Evolutionary conservation across 306 rosid species (phyloP).

Genomic region (Prunus mira): DNA sequence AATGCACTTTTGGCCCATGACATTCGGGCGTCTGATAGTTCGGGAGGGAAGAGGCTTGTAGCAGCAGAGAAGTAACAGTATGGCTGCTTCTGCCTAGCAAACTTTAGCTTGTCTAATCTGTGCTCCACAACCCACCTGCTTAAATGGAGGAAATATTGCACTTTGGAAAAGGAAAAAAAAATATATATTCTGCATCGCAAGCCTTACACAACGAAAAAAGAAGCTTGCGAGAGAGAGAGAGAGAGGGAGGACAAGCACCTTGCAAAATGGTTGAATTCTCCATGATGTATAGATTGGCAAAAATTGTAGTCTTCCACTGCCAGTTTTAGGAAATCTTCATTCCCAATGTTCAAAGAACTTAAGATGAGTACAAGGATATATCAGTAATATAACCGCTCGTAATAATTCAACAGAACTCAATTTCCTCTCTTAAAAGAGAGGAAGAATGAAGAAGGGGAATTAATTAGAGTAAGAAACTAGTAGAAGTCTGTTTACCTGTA

Average conservation of each 20-base stretch:
- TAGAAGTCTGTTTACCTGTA: conserved; percentile 40
- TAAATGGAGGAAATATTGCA: not conserved
- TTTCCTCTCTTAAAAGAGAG: not conserved
- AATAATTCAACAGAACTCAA: not conserved
- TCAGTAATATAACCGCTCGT: not conserved
- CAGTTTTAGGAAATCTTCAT: conserved; percentile 57
- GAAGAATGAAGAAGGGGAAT: not conserved
- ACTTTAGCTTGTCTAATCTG: conserved; percentile 65
- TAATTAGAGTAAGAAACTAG: not conserved
- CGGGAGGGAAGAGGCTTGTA: conserved; percentile 56
- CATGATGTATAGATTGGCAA: conserved; percentile 55
- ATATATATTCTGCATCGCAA: not conserved
- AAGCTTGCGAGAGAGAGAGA: not conserved
- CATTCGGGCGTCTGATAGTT: conserved; percentile 70
- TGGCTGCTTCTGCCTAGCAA: conserved; percentile 74
- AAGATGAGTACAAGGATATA: not conserved
- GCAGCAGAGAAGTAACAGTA: conserved; percentile 73
- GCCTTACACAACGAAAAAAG: not conserved
- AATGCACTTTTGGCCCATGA: conserved; percentile 78
- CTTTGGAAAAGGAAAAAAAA: not conserved
- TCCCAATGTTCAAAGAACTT: conserved; percentile 57
- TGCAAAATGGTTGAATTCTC: conserved; percentile 56
- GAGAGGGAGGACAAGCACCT: conserved; percentile 34
- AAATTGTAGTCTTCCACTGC: conserved; percentile 80
- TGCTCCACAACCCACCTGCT: conserved; percentile 68